These are phyloP conservation scores for Phtheirospermum japonicum DNA, from an alignment of 257 asterid species.

Conservation along the genomic window DNA sequence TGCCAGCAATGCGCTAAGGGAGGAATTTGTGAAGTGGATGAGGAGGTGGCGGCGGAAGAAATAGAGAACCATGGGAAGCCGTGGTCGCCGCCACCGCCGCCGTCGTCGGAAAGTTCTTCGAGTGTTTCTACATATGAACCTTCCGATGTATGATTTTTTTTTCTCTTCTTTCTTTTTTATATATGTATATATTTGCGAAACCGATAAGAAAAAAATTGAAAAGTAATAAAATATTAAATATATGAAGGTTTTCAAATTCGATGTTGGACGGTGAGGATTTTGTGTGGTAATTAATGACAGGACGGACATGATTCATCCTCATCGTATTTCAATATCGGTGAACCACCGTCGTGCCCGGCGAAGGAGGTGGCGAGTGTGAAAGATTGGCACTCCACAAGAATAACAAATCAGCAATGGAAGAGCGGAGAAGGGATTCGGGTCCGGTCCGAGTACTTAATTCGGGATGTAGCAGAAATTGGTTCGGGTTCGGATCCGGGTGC, in stretches of 20 bases:
- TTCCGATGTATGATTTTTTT: slow-evolving; percentile 29
- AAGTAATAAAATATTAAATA: too few relatives aligned
- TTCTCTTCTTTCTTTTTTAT: background rate
- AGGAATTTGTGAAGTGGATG: background rate
- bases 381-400: background rate
- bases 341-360: background rate
- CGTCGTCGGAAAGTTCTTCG: slow-evolving; percentile 27
- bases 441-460: background rate
- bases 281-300: slow-evolving; percentile 16
- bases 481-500: background rate
- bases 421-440: background rate
- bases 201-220: too few relatives aligned
- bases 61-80: slow-evolving; percentile 27
- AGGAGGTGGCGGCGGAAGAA: background rate
- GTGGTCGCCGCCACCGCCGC: slow-evolving; percentile 33
- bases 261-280: background rate
- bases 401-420: background rate
- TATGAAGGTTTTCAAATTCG: background rate
- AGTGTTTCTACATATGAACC: slow-evolving; percentile 25
- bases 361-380: slow-evolving; percentile 13
- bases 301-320: slow-evolving; percentile 11
- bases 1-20: slow-evolving; percentile 31
- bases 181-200: too few relatives aligned
- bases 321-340: background rate
- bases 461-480: background rate